Base-by-base conservation (phyloP, 805 yeast species). In the Ogataea corticis region DNA sequence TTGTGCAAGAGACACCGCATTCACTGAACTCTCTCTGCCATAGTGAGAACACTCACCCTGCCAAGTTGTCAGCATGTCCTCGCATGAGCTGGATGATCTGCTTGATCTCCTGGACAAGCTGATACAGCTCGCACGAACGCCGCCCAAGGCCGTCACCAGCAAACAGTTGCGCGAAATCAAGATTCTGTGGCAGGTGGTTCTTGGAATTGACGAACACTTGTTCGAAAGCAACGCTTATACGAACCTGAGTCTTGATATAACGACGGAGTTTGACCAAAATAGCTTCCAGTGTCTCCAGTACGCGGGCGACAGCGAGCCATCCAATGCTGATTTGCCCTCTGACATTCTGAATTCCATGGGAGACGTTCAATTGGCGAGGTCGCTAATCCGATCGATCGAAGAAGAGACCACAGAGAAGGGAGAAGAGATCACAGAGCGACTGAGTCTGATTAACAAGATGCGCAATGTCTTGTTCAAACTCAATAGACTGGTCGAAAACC, bases 161-260 rank as follows among this genome's bases (percentile, higher is more conserved):
- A 35, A 18, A 17, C 42, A 41, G 27, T 36, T 58, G 21, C 43
- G 51, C 32, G 51, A 51, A 11, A 46, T 57, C 14, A 54, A 50
- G 35, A 38, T 49, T 1, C 45, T 53, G 11, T 60, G 63, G 63
- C 62, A 56, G 37, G 38, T 55, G 9, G 39, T 60, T 9, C 39
- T 60, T n/a, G 61, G 63, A 2, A 56, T 58, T 9, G 55, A 56
- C 23, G 62, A 53, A 23, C 44, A 42, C 14, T 1, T 33, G 15
- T 59, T 58, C 41, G 45, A 51, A n/a, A 33, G 49, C 2, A 41
- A 48, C 5, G 34, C 44, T 16, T 55, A 52, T 32, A 44, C 49
- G 15, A 48, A 54, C 28, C 11, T 59, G 18, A 52, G 49, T 9
- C 33, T 60, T 12, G 46, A 42, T 14, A 39, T 56, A 14, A 18